These are phyloP conservation scores for Fusarium humuli DNA, from an alignment of 2,329 filamentous ascomycete species.

Conservation along the genomic window DNA sequence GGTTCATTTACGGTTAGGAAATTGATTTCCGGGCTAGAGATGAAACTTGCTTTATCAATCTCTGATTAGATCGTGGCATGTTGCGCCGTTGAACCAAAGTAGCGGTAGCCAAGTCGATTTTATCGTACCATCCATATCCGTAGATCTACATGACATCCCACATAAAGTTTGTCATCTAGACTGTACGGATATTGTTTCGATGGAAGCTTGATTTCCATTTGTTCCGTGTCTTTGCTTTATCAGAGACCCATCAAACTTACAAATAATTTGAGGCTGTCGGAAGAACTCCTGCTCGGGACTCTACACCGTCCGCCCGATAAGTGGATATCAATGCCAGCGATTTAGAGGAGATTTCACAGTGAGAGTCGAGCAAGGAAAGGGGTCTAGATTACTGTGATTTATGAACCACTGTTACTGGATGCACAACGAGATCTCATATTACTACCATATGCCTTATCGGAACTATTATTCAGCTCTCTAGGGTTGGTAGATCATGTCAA, in stretches of 20 bases:
- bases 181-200: background rate
- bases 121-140: background rate
- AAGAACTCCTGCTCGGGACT: background rate
- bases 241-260: background rate
- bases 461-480: background rate
- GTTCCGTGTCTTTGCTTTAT: background rate
- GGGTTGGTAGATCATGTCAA: background rate
- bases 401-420: background rate
- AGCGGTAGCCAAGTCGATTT: background rate
- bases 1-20: slow-evolving; percentile 11
- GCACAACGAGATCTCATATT: background rate
- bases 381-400: background rate
- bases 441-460: background rate
- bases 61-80: slow-evolving; percentile 4
- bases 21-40: slow-evolving; percentile 14
- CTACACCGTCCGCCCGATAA: background rate
- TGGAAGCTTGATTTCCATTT: background rate
- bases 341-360: background rate
- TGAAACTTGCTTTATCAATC: slow-evolving; percentile 28
- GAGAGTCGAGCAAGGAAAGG: background rate
- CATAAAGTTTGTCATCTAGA: background rate
- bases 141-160: background rate
- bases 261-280: background rate
- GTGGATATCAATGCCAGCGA: background rate
- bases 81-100: background rate